These are phyloP conservation scores for Exophiala viscosa DNA, from an alignment of 2,329 filamentous ascomycete species.

Conservation along the genomic window DNA sequence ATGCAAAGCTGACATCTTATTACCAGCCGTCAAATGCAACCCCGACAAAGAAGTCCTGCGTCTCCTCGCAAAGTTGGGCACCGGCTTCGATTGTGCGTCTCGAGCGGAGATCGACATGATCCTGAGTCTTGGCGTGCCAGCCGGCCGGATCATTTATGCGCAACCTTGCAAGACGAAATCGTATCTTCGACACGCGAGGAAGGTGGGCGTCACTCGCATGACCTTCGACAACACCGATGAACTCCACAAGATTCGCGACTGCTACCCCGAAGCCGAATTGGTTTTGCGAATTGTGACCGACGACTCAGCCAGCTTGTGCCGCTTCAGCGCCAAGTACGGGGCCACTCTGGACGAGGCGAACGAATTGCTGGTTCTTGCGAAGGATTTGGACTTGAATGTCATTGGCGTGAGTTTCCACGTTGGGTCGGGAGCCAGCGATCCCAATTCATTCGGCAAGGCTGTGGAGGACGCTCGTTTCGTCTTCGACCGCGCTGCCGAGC, in stretches of 20 bases:
- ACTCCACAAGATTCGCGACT: conserved; percentile 93
- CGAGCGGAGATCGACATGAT: conserved; percentile 96
- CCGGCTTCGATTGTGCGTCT: conserved; percentile 96
- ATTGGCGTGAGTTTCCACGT: conserved; percentile 98
- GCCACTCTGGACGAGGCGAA: conserved; percentile 79
- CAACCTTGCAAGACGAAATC: conserved; percentile 99
- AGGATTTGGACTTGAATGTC: conserved; percentile 79
- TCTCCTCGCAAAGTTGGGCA: conserved; percentile 81
- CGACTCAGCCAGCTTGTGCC: conserved; percentile 89
- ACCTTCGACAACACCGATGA: conserved; percentile 99
- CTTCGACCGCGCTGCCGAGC: conserved; percentile 74
- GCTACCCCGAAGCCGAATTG: conserved; percentile 84
- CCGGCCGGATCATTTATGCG: conserved; percentile 93
- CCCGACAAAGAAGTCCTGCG: conserved; percentile 84
- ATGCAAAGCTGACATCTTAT: conserved; percentile 11
- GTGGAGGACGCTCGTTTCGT: conserved; percentile 84
- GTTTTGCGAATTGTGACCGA: conserved; percentile 94
- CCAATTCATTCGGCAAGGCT: conserved; percentile 84
- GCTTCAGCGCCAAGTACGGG: conserved; percentile 95
- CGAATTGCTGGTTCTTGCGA: conserved; percentile 73
- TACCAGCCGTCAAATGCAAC: conserved; percentile 93
- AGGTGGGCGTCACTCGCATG: conserved; percentile 90
- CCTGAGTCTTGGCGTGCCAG: conserved; percentile 74
- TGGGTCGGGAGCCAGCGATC: conserved; percentile 91
- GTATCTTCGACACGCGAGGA: conserved; percentile 85